Base-by-base conservation (phyloP, 2,329 filamentous ascomycete species). In the Aureobasidium sp. region DNA sequence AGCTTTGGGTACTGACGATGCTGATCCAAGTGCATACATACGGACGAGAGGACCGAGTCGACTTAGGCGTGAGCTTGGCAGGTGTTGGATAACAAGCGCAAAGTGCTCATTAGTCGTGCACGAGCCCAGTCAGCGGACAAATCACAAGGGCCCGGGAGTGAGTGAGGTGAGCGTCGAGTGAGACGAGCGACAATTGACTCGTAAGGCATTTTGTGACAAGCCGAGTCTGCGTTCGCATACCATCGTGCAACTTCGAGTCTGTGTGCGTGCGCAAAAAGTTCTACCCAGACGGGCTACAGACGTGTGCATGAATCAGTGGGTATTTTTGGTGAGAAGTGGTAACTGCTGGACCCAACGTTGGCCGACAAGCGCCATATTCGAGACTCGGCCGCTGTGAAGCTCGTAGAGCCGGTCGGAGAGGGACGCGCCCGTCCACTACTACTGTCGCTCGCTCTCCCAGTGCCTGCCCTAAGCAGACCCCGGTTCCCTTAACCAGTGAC, bases 101-200 rank as follows among this genome's bases (percentile, higher is more conserved):
- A 29, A n/a, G 24, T 29, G 51, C 36, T 55, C 51, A 13, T 32
- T 55, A 55, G 51, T 56, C 32, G 17, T 20, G 55, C 55, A 59
- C 55, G 55, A 48, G 55, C 43, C 55, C 29, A 2, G 20, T 59
- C 55, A 59, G 43, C 55, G 55, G 55, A 47, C 55, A 59, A 59
- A 59, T 59, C 55, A 59, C 27, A 34, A 56, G 29, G 29, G 8
- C 29, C 9, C 32, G 32, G 13, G 43, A 27, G 24, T 17, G 26
- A 27, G 6, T 48, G 44, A 48, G 26, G 44, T 48, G 44, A 48
- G 44, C 26, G 26, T 32, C 26, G 44, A 44, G 29, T 46, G 53
- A 34, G 53, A 27, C n/a, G 39, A 46, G 39, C 27, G 43, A 44
- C 26, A 13, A 36, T 27, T 27, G 24, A 29, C 24, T 43, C 9